Evolutionary conservation across 257 asterid species (phyloP).

Genomic region (Penstemon barbatus): DNA sequence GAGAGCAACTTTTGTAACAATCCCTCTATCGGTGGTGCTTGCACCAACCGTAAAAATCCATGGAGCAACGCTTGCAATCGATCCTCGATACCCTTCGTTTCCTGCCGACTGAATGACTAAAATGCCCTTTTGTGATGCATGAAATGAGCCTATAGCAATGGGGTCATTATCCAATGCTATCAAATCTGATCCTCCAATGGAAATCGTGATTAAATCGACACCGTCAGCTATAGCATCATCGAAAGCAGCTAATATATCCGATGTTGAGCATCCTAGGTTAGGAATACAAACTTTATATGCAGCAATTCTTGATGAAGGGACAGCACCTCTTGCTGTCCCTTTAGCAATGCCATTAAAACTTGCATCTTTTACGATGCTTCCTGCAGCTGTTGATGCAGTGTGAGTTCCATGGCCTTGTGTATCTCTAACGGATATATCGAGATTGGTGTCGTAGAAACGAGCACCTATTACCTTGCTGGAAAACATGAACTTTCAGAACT

Average conservation of each 20-base stretch:
- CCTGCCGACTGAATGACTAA: constrained; percentile 24
- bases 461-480: constrained; percentile 51
- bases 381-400: constrained; percentile 52
- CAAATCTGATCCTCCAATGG: constrained; percentile 2
- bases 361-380: constrained; percentile 27
- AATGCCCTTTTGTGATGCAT: constrained; percentile 23
- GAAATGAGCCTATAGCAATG: constrained; percentile 35
- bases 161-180: background rate
- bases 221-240: constrained; percentile 59
- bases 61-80: constrained; percentile 9
- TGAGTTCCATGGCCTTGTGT: constrained; percentile 40
- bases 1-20: constrained; percentile 27
- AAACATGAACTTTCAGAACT: background rate
- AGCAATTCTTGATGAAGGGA: constrained; percentile 43
- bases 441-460: constrained; percentile 12
- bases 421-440: constrained; percentile 28
- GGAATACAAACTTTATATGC: constrained; percentile 30
- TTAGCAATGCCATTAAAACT: constrained; percentile 35
- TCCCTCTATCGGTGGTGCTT: constrained; percentile 28
- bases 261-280: background rate
- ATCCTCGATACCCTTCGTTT: background rate
- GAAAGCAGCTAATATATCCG: constrained; percentile 36
- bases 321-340: constrained; percentile 49
- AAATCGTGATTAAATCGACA: constrained; percentile 40
- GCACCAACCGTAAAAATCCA: constrained; percentile 41